Evolutionary conservation across 2,329 filamentous ascomycete species (phyloP).

Genomic region (Aureobasidium sp.): DNA sequence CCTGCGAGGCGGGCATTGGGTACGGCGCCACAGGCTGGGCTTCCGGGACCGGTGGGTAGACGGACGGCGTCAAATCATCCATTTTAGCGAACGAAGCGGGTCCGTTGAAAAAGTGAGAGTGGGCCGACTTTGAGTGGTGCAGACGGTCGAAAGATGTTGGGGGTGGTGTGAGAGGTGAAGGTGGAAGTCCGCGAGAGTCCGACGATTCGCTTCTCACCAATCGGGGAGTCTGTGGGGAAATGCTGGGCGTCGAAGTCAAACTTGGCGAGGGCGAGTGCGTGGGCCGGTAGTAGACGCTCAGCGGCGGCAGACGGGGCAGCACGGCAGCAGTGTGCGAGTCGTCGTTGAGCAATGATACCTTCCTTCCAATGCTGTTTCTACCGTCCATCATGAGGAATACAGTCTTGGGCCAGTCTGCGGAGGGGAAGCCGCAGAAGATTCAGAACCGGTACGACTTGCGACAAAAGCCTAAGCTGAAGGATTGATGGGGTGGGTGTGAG

Average conservation of each 20-base stretch:
- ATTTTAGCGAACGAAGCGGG: conserved; percentile 21
- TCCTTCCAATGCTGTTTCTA: conserved; percentile 41
- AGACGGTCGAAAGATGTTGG: conserved; percentile 23
- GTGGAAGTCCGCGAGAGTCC: conserved; percentile 34
- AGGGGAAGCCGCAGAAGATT: background rate
- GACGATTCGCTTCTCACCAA: conserved; percentile 38
- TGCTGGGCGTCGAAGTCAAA: conserved; percentile 32
- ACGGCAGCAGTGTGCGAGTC: conserved; percentile 21
- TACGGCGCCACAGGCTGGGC: conserved; percentile 23
- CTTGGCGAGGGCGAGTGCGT: conserved; percentile 33
- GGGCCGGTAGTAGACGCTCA: conserved; percentile 19
- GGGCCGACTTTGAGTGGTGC: conserved; percentile 17
- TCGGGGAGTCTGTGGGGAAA: conserved; percentile 38
- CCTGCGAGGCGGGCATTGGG: conserved; percentile 20
- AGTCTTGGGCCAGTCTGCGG: conserved; percentile 13
- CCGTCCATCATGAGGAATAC: conserved; percentile 38
- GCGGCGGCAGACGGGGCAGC: conserved; percentile 18
- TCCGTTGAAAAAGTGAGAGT: conserved; percentile 15
- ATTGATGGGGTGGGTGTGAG: no score
- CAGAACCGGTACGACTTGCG: background rate
- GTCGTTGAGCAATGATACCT: conserved; percentile 43
- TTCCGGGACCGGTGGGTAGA: conserved; percentile 28
- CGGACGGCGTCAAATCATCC: conserved; percentile 25
- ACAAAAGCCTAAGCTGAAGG: background rate
- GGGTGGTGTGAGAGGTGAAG: conserved; percentile 39